Base-by-base conservation (phyloP, 257 asterid species). In the Oldenlandia corymbosa region DNA sequence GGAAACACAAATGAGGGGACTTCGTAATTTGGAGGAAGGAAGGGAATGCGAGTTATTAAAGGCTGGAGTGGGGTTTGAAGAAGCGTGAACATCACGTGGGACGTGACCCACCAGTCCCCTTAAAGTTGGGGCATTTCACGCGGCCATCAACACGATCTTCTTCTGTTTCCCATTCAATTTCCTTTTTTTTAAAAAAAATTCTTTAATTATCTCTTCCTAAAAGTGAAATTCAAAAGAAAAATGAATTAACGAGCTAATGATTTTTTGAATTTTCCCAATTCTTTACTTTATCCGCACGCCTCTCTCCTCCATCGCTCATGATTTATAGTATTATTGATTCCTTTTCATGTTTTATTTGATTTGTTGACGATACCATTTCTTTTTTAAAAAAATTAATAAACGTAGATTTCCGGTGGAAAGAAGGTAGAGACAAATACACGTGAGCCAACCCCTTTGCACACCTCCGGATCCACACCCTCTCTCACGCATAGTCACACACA, bases 21-120 rank as follows among this genome's bases (percentile, higher is more conserved):
- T n/a, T n/a, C n/a, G n/a, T n/a, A n/a, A n/a, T n/a, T n/a, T n/a
- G n/a, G n/a, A n/a, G n/a, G n/a, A n/a, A n/a, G n/a, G n/a, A n/a
- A n/a, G n/a, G n/a, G n/a, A n/a, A n/a, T n/a, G n/a, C n/a, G n/a
- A n/a, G n/a, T n/a, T n/a, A n/a, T n/a, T n/a, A n/a, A n/a, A n/a
- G n/a, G n/a, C n/a, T n/a, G 21, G 47, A 21, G 47, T 30, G 34
- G 66, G 66, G 71, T 21, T 43, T 49, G 41, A 1, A 12, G 62
- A 58, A 72, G 73, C 64, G 72, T 49, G 81, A 70, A 65, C 65
- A 63, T 70, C 85, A 84, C 84, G 82, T 81, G 84, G 73, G 59
- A 23, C 67, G 64, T 78, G 91, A 69, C 88, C 84, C 83, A 78
- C 81, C 68, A 61, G 77, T 68, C 69, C 75, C 76, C 75, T 64